Evolutionary conservation across 352 stramenopile genomes (phyloP).

Genomic region (Globisporangium takayamanum): DNA sequence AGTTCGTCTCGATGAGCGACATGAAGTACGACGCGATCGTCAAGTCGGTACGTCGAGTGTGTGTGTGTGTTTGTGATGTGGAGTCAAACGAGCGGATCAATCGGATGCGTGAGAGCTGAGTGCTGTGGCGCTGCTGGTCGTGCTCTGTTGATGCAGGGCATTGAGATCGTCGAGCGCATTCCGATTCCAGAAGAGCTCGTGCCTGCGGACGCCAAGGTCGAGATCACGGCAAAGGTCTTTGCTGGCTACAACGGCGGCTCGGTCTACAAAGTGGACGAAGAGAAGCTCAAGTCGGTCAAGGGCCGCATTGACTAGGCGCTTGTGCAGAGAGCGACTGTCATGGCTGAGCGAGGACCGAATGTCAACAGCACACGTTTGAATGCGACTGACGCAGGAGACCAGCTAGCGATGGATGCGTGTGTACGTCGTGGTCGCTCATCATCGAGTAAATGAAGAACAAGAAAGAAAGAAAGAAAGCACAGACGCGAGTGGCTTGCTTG

Average conservation of each 20-base stretch:
- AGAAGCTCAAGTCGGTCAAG: slow-evolving; percentile 91
- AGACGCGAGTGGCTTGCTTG: too few relatives aligned
- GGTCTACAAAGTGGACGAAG: slow-evolving; percentile 91
- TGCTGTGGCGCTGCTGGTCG: neutral
- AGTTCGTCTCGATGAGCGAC: slow-evolving; percentile 98
- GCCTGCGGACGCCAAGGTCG: slow-evolving; percentile 95
- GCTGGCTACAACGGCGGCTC: slow-evolving; percentile 83
- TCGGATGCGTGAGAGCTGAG: neutral
- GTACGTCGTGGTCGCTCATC: too few relatives aligned
- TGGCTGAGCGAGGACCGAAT: too few relatives aligned
- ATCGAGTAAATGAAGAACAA: too few relatives aligned
- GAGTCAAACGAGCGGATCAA: slow-evolving; percentile 10
- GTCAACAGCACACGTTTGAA: too few relatives aligned
- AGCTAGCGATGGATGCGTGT: too few relatives aligned
- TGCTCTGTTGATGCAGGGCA: slow-evolving; percentile 54
- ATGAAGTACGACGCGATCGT: slow-evolving; percentile 99
- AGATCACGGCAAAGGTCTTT: slow-evolving; percentile 98
- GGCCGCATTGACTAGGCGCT: slow-evolving; percentile 45
- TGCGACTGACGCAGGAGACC: too few relatives aligned
- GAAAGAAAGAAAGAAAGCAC: too few relatives aligned
- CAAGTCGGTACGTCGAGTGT: slow-evolving; percentile 64
- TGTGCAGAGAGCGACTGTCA: neutral
- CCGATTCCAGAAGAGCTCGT: slow-evolving; percentile 98
- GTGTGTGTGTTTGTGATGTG: neutral
- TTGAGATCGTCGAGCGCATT: slow-evolving; percentile 98